Evolutionary conservation across 202 grass and related monocot species (phyloP), one percentile per base, ranked within the genome.

Genomic region (Elaeis oleifera): DNA sequence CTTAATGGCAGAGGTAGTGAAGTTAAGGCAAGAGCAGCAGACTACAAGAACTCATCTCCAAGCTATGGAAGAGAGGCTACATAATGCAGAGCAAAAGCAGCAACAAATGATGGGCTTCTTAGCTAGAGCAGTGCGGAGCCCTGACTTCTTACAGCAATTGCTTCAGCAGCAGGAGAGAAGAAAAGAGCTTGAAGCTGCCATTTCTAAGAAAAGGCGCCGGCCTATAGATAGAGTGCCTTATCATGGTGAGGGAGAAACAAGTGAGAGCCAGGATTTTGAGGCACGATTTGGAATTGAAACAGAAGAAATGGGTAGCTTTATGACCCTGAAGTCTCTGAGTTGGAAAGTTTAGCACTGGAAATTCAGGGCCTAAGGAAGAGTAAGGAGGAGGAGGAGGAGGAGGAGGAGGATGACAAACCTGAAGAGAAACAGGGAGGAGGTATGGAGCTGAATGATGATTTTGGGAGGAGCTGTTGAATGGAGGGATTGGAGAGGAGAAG

Each of bases 121-220:
- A 44, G 36, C 36, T 2, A 44, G 36, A 44, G 36, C 9, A 2
- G 3, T 44, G 36, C 11, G 2, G 36, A 44, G 11, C 36, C 36
- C 36, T 44, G 36, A 44, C 9, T 44, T 44, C 36, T 44, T 44
- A 14, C 36, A 44, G 8, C 36, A 44, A 44, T 11, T 44, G 36
- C 5, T 44, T 1, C 36, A 44, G 36, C 36, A 13, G 36, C 36
- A 13, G 9, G 36, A 44, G 36, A 44, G 11, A 44, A 95, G 76
- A 19, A 95, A 88, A 67, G 81, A 85, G 59, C 76, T 95, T 5
- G 84, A 90, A 59, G 84, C 89, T 76, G 81, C 76, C 50, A 80
- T 88, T 61, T 90, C 91, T 0, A 91, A 89, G 87, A 96, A 96
- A 80, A 71, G 91, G 76, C 84, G 81, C 29, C 72, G 84, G 2